These are phyloP conservation scores for Saturnispora diversa DNA, from an alignment of 805 yeast genomes.

Conservation along the genomic window DNA sequence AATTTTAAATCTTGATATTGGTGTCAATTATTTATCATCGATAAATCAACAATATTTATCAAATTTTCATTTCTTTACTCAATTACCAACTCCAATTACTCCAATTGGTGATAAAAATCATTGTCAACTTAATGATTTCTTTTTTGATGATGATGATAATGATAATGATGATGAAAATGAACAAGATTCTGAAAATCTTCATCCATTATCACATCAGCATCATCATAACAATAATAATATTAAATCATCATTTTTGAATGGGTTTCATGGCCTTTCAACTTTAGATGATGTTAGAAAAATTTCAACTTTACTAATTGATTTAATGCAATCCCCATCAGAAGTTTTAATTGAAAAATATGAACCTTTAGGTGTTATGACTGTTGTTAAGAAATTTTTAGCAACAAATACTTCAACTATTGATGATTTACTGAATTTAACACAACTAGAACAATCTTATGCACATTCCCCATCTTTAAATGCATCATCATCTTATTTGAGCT, in stretches of 20 bases:
- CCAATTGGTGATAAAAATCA: background rate
- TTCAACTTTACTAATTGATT: constrained; percentile 36
- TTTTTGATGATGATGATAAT: constrained; percentile 14
- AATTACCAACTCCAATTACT: no score
- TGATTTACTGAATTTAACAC: background rate
- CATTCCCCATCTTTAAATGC: constrained; percentile 17
- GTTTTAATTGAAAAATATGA: constrained; percentile 45
- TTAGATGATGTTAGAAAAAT: constrained; percentile 34
- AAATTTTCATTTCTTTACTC: constrained; percentile 5
- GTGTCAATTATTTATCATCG: constrained; percentile 24
- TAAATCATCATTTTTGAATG: constrained; percentile 42
- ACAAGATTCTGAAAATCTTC: constrained; percentile 27
- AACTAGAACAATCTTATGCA: constrained; percentile 10
- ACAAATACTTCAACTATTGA: constrained; percentile 7
- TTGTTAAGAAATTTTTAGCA: constrained; percentile 25
- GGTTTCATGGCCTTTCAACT: constrained; percentile 36
- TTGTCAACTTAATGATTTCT: constrained; percentile 16
- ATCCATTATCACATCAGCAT: constrained; percentile 37
- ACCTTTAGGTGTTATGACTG: constrained; percentile 46
- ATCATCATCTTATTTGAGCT: constrained; percentile 22
- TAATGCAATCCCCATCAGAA: constrained; percentile 41
- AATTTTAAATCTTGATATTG: constrained; percentile 41
- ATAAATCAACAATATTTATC: constrained; percentile 22
- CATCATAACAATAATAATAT: no score
- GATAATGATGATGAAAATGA: constrained; percentile 18